Evolutionary conservation across 2,329 filamentous ascomycete genomes (phyloP).

Genomic region (Thermothelomyces thermophilus): DNA sequence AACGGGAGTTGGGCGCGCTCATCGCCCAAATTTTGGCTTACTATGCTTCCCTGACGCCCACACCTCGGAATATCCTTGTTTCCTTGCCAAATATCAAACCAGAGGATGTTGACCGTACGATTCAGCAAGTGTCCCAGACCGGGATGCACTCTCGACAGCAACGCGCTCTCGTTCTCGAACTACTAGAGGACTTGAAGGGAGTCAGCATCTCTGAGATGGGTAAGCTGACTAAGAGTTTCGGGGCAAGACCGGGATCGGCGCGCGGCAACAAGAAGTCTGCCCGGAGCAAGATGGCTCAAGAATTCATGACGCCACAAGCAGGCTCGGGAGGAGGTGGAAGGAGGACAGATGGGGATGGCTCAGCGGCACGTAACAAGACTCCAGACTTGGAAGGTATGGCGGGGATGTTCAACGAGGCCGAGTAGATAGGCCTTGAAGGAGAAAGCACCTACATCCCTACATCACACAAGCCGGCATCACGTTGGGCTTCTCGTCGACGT

Average conservation of each 20-base stretch:
- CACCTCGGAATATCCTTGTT: constrained; percentile 68
- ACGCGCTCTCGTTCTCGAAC: constrained; percentile 71
- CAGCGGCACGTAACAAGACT: constrained; percentile 29
- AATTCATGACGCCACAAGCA: constrained; percentile 55
- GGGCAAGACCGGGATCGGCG: constrained; percentile 25
- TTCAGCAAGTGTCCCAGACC: constrained; percentile 53
- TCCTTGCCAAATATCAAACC: constrained; percentile 70
- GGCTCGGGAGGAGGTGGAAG: constrained; percentile 22
- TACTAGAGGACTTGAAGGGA: constrained; percentile 80
- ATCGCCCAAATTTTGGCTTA: constrained; percentile 79
- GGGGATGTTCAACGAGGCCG: constrained; percentile 38
- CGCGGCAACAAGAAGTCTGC: constrained; percentile 35
- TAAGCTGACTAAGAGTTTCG: constrained; percentile 56
- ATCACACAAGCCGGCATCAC: neutral
- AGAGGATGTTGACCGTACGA: constrained; percentile 58
- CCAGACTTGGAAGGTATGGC: constrained; percentile 52
- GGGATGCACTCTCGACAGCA: constrained; percentile 65
- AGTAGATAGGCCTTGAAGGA: constrained; percentile 7
- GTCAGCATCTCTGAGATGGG: constrained; percentile 92
- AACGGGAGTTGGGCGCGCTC: constrained; percentile 81
- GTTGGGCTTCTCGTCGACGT: neutral
- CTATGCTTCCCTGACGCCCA: constrained; percentile 63
- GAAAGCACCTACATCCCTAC: constrained; percentile 1
- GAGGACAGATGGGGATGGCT: constrained; percentile 10
- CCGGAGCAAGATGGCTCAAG: constrained; percentile 57